A percentile compares a stretch with the other conserved stretches of the same genome.
Conservation (phyloP, 2,329 filamentous ascomycete species). For the Aspergillus flavus region DNA sequence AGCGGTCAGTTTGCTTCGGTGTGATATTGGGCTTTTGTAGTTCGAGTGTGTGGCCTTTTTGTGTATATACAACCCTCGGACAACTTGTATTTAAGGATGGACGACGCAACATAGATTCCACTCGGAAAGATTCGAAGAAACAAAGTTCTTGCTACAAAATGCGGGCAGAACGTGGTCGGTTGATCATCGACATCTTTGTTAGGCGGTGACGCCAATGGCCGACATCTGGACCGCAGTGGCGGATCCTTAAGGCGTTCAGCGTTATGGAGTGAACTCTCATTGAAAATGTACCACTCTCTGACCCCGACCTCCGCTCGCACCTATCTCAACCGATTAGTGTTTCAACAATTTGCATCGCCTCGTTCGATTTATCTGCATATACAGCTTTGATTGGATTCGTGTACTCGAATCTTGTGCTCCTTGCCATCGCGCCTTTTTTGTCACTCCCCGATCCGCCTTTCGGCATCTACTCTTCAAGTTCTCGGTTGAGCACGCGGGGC, state of each 20-base stretch:
- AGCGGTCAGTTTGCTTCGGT: not conserved
- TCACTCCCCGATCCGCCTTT: conserved; percentile 6
- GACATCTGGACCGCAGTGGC: conserved; percentile 16
- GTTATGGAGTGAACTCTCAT: not conserved
- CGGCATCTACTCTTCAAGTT: conserved; percentile 6
- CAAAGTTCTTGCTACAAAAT: not conserved
- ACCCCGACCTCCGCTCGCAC: conserved; percentile 1
- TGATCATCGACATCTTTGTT: not conserved
- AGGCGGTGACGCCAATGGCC: conserved; percentile 12
- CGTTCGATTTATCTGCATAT: not conserved
- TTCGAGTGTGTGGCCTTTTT: not conserved
- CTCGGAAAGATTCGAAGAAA: not conserved
- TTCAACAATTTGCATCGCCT: not conserved
- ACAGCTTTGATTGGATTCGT: not conserved
- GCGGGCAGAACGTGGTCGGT: not conserved
- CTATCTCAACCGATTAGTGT: not conserved
- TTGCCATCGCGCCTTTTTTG: not conserved
- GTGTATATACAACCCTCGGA: not conserved
- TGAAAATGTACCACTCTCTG: not conserved
- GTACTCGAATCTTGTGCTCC: not conserved
- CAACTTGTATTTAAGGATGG: not conserved
- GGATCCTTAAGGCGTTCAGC: not conserved
- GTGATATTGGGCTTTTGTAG: no score
- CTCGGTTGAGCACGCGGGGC: conserved; percentile 1
- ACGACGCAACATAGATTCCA: not conserved